Base-by-base conservation (phyloP, 1,284 basidiomycete species). In the Cutaneotrichosporon spelunceum region DNA sequence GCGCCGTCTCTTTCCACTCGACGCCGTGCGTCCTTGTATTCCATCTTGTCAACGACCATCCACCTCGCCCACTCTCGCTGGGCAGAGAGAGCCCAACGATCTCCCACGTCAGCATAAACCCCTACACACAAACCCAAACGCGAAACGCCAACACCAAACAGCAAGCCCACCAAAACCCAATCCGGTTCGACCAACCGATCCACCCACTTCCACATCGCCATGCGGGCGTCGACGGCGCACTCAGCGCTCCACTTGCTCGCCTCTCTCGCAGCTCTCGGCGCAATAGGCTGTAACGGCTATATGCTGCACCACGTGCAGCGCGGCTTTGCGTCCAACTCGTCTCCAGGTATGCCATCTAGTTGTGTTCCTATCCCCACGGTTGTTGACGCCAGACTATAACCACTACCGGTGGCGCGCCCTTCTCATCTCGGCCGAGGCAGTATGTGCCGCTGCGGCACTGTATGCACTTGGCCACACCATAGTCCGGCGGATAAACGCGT, bases 221-320 rank as follows among this genome's bases (percentile, higher is more conserved):
- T 42, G 39, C 39, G 39, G 39, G 48, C 48, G 19, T 29, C 48
- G 26, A 27, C 48, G 19, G 48, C 48, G 48, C 48, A 50, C 8
- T n/a, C 48, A 19, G 48, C 48, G 48, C 48, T 50, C 26, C 48
- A 30, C 48, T 4, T 27, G 27, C 13, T 30, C 27, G 27, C 48
- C 26, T 9, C 19, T 4, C 48, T 50, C 48, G 26, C 30, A 5
- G 48, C 48, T 5, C 19, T 26, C 48, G 48, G 16, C 48, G 48
- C 48, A 27, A 27, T 26, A 19, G 48, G 48, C 19, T 50, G 48
- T n/a, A 50, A 50, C 26, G 48, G 26, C 11, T 50, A 50, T 27
- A 50, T 50, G 48, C 19, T 50, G 48, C 30, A 29, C 16, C 26
- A 50, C 14, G 48, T 50, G 27, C 48, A 50, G 26, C 26, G 26